A percentile compares a stretch with the other conserved stretches of the same genome.
Conservation (phyloP, 2,329 filamentous ascomycete species). For the Thielaviopsis cerberus region DNA sequence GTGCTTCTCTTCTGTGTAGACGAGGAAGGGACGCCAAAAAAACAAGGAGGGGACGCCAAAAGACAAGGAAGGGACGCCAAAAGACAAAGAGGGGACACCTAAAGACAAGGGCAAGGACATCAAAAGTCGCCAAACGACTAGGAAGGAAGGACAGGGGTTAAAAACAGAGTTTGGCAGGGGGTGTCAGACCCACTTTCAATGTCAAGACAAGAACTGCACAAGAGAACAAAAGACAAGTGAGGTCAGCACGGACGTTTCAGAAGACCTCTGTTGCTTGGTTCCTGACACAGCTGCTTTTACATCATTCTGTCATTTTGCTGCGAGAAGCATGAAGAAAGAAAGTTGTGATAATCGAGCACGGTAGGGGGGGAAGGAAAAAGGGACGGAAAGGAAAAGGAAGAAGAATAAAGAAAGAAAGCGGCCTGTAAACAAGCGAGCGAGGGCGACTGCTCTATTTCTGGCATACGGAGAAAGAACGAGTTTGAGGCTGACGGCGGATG, state of each 20-base stretch:
- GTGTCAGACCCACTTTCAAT: neutral
- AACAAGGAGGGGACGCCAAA: too few species aligned
- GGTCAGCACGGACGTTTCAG: neutral
- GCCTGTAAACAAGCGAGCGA: neutral
- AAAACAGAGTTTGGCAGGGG: neutral
- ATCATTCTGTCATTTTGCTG: neutral
- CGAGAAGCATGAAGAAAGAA: neutral
- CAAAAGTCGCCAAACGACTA: neutral
- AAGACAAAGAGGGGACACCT: too few species aligned
- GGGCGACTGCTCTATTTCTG: too few species aligned
- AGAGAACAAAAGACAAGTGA: neutral
- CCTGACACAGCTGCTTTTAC: constrained; percentile 1
- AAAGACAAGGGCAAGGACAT: too few species aligned
- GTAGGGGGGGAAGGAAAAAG: too few species aligned
- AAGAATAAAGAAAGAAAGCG: neutral
- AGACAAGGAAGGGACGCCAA: too few species aligned
- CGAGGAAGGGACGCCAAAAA: too few species aligned
- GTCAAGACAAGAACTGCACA: neutral
- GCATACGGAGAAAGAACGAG: too few species aligned
- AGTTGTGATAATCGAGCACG: neutral
- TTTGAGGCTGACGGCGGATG: too few species aligned
- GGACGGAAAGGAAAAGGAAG: too few species aligned
- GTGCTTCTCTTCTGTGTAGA: too few species aligned
- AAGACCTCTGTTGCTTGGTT: neutral
- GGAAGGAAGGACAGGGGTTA: neutral